Conservation (phyloP, 2,329 filamentous ascomycete genomes). For the Ophiocordyceps sinensis region DNA sequence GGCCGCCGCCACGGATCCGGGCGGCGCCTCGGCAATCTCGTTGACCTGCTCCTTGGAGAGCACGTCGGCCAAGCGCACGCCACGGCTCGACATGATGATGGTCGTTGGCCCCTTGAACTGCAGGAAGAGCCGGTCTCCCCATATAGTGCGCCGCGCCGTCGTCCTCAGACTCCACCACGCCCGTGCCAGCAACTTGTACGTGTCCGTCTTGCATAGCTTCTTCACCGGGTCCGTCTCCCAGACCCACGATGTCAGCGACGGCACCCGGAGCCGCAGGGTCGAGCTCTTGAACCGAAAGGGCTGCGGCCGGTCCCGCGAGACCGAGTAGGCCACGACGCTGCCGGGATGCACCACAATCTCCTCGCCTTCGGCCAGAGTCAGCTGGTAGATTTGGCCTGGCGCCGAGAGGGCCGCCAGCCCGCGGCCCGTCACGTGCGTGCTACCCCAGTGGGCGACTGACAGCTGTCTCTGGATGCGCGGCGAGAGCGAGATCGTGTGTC, state of each 20-base stretch:
- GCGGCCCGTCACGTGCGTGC: constrained; percentile 72
- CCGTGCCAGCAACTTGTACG: constrained; percentile 57
- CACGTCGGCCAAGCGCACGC: constrained; percentile 61
- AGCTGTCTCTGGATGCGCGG: constrained; percentile 63
- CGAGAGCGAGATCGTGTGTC: constrained; percentile 64
- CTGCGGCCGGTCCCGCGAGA: constrained; percentile 56
- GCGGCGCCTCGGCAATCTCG: constrained; percentile 73
- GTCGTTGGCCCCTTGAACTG: constrained; percentile 79
- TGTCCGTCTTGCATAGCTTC: constrained; percentile 53
- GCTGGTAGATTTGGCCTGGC: constrained; percentile 77
- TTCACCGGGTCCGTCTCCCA: constrained; percentile 60
- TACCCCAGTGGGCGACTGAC: constrained; percentile 80
- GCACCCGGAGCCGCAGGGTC: constrained; percentile 65
- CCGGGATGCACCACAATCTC: constrained; percentile 85
- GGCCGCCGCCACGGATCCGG: constrained; percentile 52
- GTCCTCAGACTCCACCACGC: constrained; percentile 58
- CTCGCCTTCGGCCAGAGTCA: constrained; percentile 68
- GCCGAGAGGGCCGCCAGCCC: constrained; percentile 75
- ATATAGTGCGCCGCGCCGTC: constrained; percentile 66
- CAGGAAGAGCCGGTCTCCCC: constrained; percentile 86
- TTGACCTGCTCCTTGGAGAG: constrained; percentile 69
- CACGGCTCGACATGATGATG: constrained; percentile 79
- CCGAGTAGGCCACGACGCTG: constrained; percentile 81
- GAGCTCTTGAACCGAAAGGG: constrained; percentile 79
- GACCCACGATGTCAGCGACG: constrained; percentile 48